A percentile compares a stretch with the other conserved stretches of the same genome.
phyloP scores from a whole-genome alignment of 228 moss, liverwort and hornwort genomes.

The Sphagnum fallax region DNA sequence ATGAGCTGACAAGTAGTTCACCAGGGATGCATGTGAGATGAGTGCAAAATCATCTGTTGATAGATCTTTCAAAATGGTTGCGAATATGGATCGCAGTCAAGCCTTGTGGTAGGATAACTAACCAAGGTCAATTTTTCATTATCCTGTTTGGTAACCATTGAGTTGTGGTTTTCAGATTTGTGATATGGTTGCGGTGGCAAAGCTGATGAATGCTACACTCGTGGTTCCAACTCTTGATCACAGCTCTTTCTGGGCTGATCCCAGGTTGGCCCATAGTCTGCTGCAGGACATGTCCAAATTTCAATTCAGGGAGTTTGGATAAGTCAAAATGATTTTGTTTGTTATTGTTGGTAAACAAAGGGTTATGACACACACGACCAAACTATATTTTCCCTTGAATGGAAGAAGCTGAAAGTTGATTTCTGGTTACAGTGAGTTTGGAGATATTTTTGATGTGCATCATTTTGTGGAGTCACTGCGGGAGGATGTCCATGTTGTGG shows the following conservation, averaged over 20 bases:
- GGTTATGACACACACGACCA: background rate
- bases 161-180: conserved; percentile 52
- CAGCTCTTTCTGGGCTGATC: conserved; percentile 95
- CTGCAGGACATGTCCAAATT: background rate
- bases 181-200: conserved; percentile 91
- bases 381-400: background rate
- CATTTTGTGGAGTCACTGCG: conserved; percentile 67
- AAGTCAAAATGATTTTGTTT: no score
- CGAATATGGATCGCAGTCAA: no score
- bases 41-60: no score
- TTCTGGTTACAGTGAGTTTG: conserved; percentile 56
- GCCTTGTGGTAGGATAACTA: no score
- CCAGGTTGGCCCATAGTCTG: conserved; percentile 35
- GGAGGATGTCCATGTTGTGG: conserved; percentile 69
- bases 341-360: no score
- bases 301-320: background rate
- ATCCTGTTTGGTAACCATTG: no score
- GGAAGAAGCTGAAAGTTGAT: background rate
- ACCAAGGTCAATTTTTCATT: no score
- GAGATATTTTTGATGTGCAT: conserved; percentile 72
- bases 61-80: no score
- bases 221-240: conserved; percentile 86
- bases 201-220: conserved; percentile 78
- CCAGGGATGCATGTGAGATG: no score
- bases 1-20: no score